Evolutionary conservation across 345 rosid species (phyloP), one percentile per base, ranked within the genome.

Genomic region (Dipteronia dyeriana): DNA sequence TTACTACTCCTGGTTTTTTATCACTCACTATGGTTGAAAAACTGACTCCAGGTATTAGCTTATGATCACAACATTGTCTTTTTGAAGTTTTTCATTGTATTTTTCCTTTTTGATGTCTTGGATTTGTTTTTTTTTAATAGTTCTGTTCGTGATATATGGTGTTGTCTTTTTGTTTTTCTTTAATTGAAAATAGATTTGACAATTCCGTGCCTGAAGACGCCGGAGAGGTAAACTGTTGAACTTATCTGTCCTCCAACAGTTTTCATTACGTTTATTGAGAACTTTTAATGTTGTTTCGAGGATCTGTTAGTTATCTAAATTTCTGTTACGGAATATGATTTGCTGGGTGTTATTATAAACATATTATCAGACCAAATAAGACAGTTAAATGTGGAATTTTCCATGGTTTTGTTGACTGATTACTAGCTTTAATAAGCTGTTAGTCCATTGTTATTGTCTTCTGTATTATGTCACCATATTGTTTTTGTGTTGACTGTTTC

Each of bases 191-290:
- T 83, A 87, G 97, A 92, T 84, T 83, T 95, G 92, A 77, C 89
- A 38, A 84, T 86, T 85, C 97, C 98, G 57, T 94, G 97, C 84
- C 80, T 96, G 82, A 96, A 91, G 92, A 96, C 93, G 25, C 98
- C 99, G 4, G 93, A 92, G 75, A 91, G 97, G 99, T 96, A 51
- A 39, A 54, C 23, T 49, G 17, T 43, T 74, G 57, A 14, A n/a
- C 73, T 22, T 25, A 11, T 49, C 70, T 26, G 20, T 29, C 64
- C 17, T 51, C 13, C 43, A 31, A 25, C 66, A 49, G n/a, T 34
- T 75, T 56, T 59, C 9, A 16, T 59, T 41, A 3, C 22, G 22
- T 0, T 8, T 13, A 31, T 7, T 16, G 38, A 75, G 68, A 60
- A 59, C 41, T 59, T 26, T 7, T 3, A 68, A 9, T 70, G 66